These are phyloP conservation scores for Talaromyces pinophilus DNA, from an alignment of 2,329 filamentous ascomycete species.

Conservation along the genomic window DNA sequence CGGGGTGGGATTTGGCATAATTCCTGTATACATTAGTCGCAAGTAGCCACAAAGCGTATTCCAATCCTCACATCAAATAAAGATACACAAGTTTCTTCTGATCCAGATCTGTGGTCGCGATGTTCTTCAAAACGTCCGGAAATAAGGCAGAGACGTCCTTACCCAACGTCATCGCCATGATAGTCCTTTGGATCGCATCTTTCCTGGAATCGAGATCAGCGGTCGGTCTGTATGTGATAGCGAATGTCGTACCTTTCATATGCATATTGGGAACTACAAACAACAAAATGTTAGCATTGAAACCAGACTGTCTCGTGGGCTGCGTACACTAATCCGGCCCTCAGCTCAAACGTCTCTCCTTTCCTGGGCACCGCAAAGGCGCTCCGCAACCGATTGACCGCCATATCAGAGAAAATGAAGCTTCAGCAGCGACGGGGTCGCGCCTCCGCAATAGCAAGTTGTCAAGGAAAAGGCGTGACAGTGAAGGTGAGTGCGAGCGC, in stretches of 20 bases:
- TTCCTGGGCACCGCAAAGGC: constrained; percentile 92
- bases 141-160: constrained; percentile 98
- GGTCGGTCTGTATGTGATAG: constrained; percentile 14
- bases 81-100: constrained; percentile 99
- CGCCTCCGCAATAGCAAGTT: constrained; percentile 34
- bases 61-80: constrained; percentile 79
- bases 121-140: constrained; percentile 97
- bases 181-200: constrained; percentile 98
- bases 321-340: constrained; percentile 76
- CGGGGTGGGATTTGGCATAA: constrained; percentile 98
- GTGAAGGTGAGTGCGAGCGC: constrained; percentile 24
- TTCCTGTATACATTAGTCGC: constrained; percentile 64
- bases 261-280: constrained; percentile 84
- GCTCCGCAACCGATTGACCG: constrained; percentile 92
- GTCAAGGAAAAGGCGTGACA: constrained; percentile 17
- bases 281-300: constrained; percentile 35
- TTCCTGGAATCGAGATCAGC: constrained; percentile 60
- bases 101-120: constrained; percentile 89
- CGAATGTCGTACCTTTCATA: constrained; percentile 71
- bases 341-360: constrained; percentile 96
- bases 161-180: constrained; percentile 99
- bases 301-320: constrained; percentile 5
- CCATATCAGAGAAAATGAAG: constrained; percentile 59
- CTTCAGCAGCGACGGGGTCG: constrained; percentile 41
- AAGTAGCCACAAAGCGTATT: background rate